These are phyloP conservation scores for Cenchrus fungigraminus DNA, from an alignment of 176 grass and related monocot genomes.

Conservation along the genomic window DNA sequence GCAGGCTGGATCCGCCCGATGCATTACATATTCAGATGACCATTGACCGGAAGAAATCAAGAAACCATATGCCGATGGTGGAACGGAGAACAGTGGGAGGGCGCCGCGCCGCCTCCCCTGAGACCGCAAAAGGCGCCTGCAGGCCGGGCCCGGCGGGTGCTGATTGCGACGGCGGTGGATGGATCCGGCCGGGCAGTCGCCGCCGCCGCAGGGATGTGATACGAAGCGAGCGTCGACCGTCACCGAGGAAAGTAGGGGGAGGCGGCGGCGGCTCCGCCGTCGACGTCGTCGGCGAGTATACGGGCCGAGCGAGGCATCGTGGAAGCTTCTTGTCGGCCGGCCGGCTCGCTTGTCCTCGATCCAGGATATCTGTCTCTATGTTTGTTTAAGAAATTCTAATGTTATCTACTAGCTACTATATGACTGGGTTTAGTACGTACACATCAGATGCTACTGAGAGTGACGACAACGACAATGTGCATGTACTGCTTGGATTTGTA, in stretches of 20 bases:
- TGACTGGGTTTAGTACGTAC: background rate
- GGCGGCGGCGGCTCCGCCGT: conserved; percentile 1
- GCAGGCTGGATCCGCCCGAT: background rate
- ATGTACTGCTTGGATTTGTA: background rate
- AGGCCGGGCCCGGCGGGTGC: background rate
- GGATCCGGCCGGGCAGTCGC: no score
- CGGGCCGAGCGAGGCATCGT: background rate
- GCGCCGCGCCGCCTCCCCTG: background rate
- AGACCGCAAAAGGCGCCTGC: background rate
- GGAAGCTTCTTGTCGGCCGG: conserved; percentile 19
- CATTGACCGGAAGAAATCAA: background rate
- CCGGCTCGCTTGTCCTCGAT: background rate
- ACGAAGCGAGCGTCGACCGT: background rate
- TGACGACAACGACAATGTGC: background rate
- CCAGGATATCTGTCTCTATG: background rate
- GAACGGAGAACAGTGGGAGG: background rate
- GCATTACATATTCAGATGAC: background rate
- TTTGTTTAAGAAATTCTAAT: background rate
- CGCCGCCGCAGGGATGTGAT: background rate
- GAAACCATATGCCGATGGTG: background rate
- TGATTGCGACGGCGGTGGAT: background rate
- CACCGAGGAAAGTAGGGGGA: background rate
- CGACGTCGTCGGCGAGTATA: background rate
- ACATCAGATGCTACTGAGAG: background rate
- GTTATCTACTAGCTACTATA: background rate